Base-by-base conservation (phyloP, 2,329 filamentous ascomycete genomes). In the Bisporella sp. region DNA sequence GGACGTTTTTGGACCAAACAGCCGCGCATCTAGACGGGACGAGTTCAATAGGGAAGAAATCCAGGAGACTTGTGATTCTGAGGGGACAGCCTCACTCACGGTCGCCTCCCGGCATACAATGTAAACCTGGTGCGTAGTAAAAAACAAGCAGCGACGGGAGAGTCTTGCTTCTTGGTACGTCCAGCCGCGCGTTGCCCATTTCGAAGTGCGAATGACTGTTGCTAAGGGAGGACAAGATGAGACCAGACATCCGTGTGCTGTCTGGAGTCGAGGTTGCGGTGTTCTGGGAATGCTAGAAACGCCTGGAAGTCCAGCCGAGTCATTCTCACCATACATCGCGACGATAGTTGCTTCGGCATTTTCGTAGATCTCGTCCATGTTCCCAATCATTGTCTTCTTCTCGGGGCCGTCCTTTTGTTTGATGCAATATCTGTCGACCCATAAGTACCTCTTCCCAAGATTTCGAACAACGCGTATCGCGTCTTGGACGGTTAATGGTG, bases 121-220 rank as follows among this genome's bases (percentile, higher is more conserved):
- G 12, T 39, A 60, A 6, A 62, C 47, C 46, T 63, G 53, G 5
- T 62, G 45, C 5, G 62, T 56, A 1, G 62, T 63, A 48, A 68
- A 67, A 9, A 29, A 63, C 54, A 9, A 46, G 33, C 13, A 59
- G 58, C 5, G 66, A 51, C 3, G 62, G 31, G 7, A 52, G 41
- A 43, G 28, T 43, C 12, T 11, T 9, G 41, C 61, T 54, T 69
- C 67, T 54, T 68, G 66, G 45, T 61, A 65, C 2, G 66, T 69
- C 67, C 66, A 69, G 3, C 59, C 67, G 55, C 64, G 50, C 2
- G 51, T 55, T 3, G 13, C 45, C 57, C 58, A 62, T 47, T 53
- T 50, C 30, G 52, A 52, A 6, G 12, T 30, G 11, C 5, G 13
- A 31, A 55, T 45, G 12, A 49, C 12, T 21, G 7, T 41, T 33